Evolutionary conservation across 2,329 filamentous ascomycete genomes (phyloP), one percentile per base, ranked within the genome.

Genomic region (Ascochyta clinopodiicola): DNA sequence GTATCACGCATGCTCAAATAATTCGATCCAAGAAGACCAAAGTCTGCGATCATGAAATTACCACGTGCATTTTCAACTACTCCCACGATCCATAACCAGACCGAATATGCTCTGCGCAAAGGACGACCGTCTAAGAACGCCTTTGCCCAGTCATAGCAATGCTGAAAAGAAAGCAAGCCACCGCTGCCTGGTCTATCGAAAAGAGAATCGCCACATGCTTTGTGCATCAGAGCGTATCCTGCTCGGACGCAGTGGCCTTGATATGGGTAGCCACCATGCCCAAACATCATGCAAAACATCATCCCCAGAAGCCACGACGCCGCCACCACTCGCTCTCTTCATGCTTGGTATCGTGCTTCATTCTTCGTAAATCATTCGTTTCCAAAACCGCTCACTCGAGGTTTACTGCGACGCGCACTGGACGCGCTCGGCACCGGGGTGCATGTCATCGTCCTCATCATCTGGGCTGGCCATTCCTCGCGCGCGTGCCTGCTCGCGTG

Each of bases 401-500:
- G 21, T 78, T 86, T 93, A 95, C 85, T 95, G 91, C 31, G 90
- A 92, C 54, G 91, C 90, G 77, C 91, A 95, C 82, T 95, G 91
- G 56, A 95, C 90, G 61, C 91, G 86, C 81, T 93, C 90, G 44
- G 81, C 89, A 59, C 89, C 88, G 13, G 74, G 76, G 61, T 86
- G 83, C 78, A 80, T 80, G 48, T 81, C 78, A 44, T 80, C 79
- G 61, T 90, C 88, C 19, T 88, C 89, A 42, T 91, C 89, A 40
- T 92, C 87, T 70, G 79, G 79, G 66, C 79, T 81, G 21, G 81
- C 80, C 61, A 85, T 87, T 56, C 87, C 88, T 62, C 90, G 88
- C 39, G 89, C 89, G 64, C 88, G 84, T 49, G 84, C 84, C 70
- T 85, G 80, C 66, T 89, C 85, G 69, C 83, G 70, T 39, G 71